Evolutionary conservation across 2,329 filamentous ascomycete genomes (phyloP), one percentile per base, ranked within the genome.

Genomic region (Alternaria conjuncta): DNA sequence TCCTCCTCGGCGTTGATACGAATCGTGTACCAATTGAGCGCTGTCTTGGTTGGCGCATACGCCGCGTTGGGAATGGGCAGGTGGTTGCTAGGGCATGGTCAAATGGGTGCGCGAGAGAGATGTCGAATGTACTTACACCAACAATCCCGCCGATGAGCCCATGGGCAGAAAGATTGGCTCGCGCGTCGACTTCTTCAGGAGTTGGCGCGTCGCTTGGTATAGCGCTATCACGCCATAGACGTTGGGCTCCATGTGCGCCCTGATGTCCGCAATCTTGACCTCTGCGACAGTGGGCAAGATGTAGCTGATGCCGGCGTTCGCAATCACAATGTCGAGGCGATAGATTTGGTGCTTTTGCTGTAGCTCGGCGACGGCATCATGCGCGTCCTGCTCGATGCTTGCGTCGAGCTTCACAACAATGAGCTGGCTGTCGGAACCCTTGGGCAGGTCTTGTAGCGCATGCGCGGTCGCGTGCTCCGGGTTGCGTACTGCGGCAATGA

Each of bases 401-500:
- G 62, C 60, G 47, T 69, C 67, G n/a, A 69, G 25, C 49, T 67
- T 66, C 4, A 63, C 59, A 5, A 67, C 25, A 20, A 69, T 59
- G 8, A 67, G 45, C 7, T 36, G 43, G 55, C 49, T 64, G 30
- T 47, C 61, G 5, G 30, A 12, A 32, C 47, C 62, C 21, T 23
- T 70, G 18, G 71, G 66, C 5, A 78, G 57, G 9, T 64, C 43
- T 10, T 63, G 53, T 5, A 83, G 73, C 6, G 71, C 65, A 2
- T 71, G 32, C 5, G 73, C 69, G 26, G 67, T 73, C 6, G 70
- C 53, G 21, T 75, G 64, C 2, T 61, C 49, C 1, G 70, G 75
- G 32, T 78, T 66, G n/a, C 81, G 81, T 28, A 81, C 72, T 5
- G 77, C 80, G 18, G 79, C 81, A 10, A 84, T 79, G 51, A 84